Percentiles rank a stretch among this genome's conserved stretches.
Evolutionary conservation across 2,329 filamentous ascomycete genomes (phyloP).

Genomic region (Nemania abortiva): DNA sequence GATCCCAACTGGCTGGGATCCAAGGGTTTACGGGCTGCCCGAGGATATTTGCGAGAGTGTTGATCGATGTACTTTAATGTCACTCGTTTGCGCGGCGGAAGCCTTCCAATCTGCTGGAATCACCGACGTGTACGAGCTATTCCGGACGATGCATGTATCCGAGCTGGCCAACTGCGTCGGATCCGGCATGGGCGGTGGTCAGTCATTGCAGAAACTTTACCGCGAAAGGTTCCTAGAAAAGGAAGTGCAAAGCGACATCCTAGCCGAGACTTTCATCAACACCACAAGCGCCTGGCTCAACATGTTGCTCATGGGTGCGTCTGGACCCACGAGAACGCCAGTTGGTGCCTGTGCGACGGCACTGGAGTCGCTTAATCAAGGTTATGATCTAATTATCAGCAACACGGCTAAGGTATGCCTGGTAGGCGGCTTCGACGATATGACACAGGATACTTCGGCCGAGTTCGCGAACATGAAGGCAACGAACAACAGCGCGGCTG

Average conservation of each 20-base stretch:
- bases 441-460: not conserved
- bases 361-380: not conserved
- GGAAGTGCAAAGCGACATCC: not conserved
- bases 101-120: not conserved
- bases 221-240: not conserved
- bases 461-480: not conserved
- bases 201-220: not conserved
- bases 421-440: not conserved
- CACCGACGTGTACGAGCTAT: not conserved
- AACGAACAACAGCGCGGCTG: not conserved
- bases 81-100: not conserved
- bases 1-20: constrained; percentile 52
- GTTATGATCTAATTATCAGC: not conserved
- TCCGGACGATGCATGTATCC: not conserved
- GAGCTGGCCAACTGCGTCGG: not conserved
- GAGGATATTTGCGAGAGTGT: not conserved
- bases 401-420: not conserved
- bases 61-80: not conserved
- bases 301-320: not conserved
- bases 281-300: not conserved
- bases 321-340: not conserved
- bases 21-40: not conserved
- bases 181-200: not conserved
- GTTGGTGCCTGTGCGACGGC: not conserved
- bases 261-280: not conserved